Base-by-base conservation (phyloP, 805 yeast species). In the Wickerhamiella qilinensis region DNA sequence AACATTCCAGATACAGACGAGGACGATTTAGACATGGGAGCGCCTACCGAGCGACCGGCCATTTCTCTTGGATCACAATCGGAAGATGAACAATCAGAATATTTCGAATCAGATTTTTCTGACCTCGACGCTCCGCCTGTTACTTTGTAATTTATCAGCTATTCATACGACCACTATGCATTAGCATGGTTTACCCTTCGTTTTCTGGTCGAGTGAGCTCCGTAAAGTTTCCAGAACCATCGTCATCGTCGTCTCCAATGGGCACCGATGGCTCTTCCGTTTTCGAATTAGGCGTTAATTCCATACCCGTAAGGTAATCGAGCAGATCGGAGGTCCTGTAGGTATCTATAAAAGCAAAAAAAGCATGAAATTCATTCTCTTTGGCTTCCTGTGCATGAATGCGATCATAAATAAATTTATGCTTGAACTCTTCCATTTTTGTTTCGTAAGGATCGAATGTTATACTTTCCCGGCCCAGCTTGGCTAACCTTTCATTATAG, bases 331-430 rank as follows among this genome's bases (percentile, higher is more conserved):
- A 74, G 17, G 75, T 82, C 20, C 71, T 68, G 56, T 78, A 84
- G 29, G 79, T 74, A 58, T 88, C 98, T 47, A 91, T 78, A 55
- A 82, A 88, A 33, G 81, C 80, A 58, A 82, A 91, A 54, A 91
- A 88, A 1, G 94, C 93, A 46, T 84, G 77, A 62, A 82, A 86
- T 3, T 78, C 79, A 52, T 85, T 83, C 51, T 85, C 96, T 51
- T 73, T 73, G 33, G 73, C 77, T 58, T 91, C 98, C 59, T 86
- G 95, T 32, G 71, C 75, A 54, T 88, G 88, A 43, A 91, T 85
- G 57, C 85, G 83, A 52, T 86, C 94, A 56, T 91, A 91, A 46
- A 91, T 88, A 57, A 69, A 77, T 55, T 77, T 78, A 73, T 71
- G 73, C 63, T 91, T 91, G 67, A 91, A 88, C 1, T 63, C 81